A percentile compares a stretch with the other conserved stretches of the same genome.
Conservation (phyloP, 768 basidiomycete genomes). For the Chalciporus sphaerocephalus region DNA sequence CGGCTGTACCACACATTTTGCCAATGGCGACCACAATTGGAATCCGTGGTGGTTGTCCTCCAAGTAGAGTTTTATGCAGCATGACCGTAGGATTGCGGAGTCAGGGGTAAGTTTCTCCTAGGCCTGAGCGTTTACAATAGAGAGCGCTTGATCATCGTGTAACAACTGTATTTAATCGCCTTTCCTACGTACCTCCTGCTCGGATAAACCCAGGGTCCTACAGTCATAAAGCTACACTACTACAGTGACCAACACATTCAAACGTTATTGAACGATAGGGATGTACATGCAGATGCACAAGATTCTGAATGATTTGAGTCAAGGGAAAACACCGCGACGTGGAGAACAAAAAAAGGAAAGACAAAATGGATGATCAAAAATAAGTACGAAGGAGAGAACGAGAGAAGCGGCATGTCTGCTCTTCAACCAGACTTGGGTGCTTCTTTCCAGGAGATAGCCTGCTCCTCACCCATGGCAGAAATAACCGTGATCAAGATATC, state of each 20-base stretch:
- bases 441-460: slow-evolving; percentile 86
- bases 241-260: slow-evolving; percentile 26
- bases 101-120: no score
- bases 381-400: slow-evolving; percentile 19
- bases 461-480: slow-evolving; percentile 90
- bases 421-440: slow-evolving; percentile 54
- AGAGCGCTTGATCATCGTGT: background rate
- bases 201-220: slow-evolving; percentile 8
- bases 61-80: no score
- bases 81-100: no score
- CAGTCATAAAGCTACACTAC: slow-evolving; percentile 22
- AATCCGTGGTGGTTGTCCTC: background rate
- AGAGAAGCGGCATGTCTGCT: background rate
- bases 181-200: slow-evolving; percentile 2
- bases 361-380: slow-evolving; percentile 8
- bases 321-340: slow-evolving; percentile 6
- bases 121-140: no score
- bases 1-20: background rate
- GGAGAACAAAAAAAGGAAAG: slow-evolving; percentile 7
- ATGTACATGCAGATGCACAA: slow-evolving; percentile 26
- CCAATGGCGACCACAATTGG: background rate
- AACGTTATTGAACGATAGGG: slow-evolving; percentile 23
- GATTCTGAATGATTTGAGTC: slow-evolving; percentile 20
- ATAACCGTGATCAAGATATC: slow-evolving; percentile 85
- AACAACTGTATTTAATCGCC: slow-evolving; percentile 1